phyloP scores from a whole-genome alignment of 2,329 filamentous ascomycete genomes.

The Sarocladium oryzae region DNA sequence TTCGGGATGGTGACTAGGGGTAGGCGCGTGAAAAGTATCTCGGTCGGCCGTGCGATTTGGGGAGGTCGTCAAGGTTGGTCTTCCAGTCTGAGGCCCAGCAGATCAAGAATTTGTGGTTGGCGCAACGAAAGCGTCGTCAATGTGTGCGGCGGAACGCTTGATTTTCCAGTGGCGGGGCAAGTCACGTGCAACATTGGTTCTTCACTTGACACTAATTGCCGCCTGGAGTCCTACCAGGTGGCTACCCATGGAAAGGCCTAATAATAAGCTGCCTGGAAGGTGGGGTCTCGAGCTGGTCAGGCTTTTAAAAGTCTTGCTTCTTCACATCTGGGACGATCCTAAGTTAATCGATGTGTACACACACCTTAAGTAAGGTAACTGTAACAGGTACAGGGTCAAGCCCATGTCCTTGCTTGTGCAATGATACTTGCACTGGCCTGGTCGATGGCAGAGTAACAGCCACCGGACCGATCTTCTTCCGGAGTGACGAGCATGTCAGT shows the following conservation, averaged over 20 bases:
- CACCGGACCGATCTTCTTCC: too few relatives aligned
- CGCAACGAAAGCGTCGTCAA: constrained; percentile 24
- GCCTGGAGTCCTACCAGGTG: too few relatives aligned
- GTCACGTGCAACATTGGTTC: constrained; percentile 28
- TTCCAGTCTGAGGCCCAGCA: background rate
- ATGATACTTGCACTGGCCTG: too few relatives aligned
- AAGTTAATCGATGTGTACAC: too few relatives aligned
- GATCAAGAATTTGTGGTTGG: constrained; percentile 31
- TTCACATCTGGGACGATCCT: too few relatives aligned
- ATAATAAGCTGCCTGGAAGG: constrained; percentile 4
- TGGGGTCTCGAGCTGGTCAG: constrained; percentile 16
- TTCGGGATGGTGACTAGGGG: background rate
- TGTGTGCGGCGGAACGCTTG: constrained; percentile 34
- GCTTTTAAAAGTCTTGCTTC: too few relatives aligned
- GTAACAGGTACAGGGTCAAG: too few relatives aligned
- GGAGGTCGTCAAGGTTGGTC: background rate
- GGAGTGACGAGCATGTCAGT: too few relatives aligned
- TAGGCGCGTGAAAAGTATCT: background rate
- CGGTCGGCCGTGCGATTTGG: background rate
- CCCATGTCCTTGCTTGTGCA: too few relatives aligned
- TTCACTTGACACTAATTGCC: too few relatives aligned
- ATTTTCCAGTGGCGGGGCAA: constrained; percentile 35
- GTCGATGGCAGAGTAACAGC: too few relatives aligned
- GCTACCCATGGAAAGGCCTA: background rate
- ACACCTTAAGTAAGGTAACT: too few relatives aligned